Conservation (phyloP, 345 rosid genomes). For the Salix arbutifolia region DNA sequence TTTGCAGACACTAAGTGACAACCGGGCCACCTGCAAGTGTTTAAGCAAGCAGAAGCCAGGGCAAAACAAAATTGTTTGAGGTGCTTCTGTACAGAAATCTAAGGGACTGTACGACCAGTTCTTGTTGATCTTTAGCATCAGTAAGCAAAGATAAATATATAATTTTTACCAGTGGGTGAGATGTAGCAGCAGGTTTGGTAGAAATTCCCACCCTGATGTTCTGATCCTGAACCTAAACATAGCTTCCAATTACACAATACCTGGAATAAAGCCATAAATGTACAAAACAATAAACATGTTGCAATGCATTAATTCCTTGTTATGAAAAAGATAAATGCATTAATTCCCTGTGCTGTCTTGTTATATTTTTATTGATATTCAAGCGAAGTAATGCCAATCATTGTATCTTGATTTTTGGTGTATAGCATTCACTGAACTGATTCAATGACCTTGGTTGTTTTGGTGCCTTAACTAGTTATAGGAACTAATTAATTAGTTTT, state of each 20-base stretch:
- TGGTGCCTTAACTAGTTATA: background rate
- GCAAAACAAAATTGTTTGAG: conserved; percentile 31
- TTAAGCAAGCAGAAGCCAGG: conserved; percentile 32
- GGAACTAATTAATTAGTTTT: too few relatives aligned
- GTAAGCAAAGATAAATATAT: background rate
- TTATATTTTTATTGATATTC: background rate
- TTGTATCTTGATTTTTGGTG: background rate
- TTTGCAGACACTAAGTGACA: conserved; percentile 54
- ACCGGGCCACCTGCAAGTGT: conserved; percentile 62
- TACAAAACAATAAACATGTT: conserved; percentile 16
- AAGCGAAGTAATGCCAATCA: background rate
- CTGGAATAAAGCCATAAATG: conserved; percentile 28
- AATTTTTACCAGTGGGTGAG: background rate
- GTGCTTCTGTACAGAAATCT: conserved; percentile 14
- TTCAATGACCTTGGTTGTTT: background rate
- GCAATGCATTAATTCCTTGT: conserved; percentile 11
- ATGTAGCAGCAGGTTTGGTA: background rate
- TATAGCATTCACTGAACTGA: background rate
- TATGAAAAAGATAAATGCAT: conserved; percentile 5
- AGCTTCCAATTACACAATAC: conserved; percentile 14
- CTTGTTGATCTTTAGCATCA: background rate
- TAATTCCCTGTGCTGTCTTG: background rate
- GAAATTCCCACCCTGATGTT: conserved; percentile 14
- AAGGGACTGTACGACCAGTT: conserved; percentile 14
- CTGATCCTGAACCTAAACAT: conserved; percentile 16